phyloP scores from a whole-genome alignment of 2,329 filamentous ascomycete species.

The Neopestalotiopsis sp. region DNA sequence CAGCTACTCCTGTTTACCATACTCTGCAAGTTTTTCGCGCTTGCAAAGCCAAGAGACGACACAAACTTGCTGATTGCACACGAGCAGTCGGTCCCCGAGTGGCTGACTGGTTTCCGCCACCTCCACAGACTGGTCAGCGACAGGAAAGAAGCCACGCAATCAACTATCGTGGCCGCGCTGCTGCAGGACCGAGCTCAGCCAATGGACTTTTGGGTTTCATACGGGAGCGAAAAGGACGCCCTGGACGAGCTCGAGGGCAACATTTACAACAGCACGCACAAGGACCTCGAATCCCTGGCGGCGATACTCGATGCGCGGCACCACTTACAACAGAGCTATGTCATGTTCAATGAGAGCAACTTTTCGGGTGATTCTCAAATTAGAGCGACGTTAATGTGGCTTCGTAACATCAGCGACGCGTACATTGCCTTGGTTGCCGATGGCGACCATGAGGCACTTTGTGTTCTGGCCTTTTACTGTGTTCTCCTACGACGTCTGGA shows the following conservation, averaged over 20 bases:
- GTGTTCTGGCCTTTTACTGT: constrained; percentile 7
- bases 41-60: background rate
- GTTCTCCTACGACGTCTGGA: constrained; percentile 8
- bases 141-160: background rate
- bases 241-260: background rate
- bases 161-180: background rate
- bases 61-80: background rate
- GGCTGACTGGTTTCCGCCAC: background rate
- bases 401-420: background rate
- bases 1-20: background rate
- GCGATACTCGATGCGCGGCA: background rate
- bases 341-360: background rate
- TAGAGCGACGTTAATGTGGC: background rate
- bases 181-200: background rate
- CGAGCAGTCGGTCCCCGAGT: background rate
- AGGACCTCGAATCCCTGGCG: background rate
- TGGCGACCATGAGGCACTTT: background rate
- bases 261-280: background rate
- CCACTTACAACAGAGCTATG: background rate
- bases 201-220: background rate
- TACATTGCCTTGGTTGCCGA: constrained; percentile 3
- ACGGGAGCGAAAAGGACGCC: background rate
- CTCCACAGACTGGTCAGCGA: background rate
- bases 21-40: background rate
- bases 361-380: background rate